Conservation (phyloP, 257 asterid species). For the Cinchona pubescens region DNA sequence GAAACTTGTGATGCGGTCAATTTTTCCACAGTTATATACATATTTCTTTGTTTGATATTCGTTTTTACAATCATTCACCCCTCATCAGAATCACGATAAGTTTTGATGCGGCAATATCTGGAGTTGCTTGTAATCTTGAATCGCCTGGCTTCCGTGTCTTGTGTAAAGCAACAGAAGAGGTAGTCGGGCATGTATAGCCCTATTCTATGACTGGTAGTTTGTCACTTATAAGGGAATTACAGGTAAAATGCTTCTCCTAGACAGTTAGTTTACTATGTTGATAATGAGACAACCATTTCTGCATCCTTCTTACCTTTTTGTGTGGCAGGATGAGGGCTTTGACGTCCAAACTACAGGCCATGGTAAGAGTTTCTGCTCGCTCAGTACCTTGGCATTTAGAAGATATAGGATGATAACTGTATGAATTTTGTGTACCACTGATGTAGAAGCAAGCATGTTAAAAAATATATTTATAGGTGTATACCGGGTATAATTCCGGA, state of each 20-base stretch:
- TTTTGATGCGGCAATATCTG: slow-evolving; percentile 66
- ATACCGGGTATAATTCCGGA: neutral
- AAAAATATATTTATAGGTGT: neutral
- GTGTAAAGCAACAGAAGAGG: slow-evolving; percentile 94
- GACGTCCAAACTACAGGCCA: slow-evolving; percentile 96
- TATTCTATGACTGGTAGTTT: slow-evolving; percentile 91
- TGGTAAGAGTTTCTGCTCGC: slow-evolving; percentile 42
- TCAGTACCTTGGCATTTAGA: slow-evolving; percentile 9
- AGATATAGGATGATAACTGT: neutral
- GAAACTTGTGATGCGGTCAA: neutral
- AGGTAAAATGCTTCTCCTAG: slow-evolving; percentile 45
- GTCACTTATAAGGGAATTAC: slow-evolving; percentile 90
- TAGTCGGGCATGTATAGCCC: slow-evolving; percentile 87
- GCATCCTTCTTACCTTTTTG: slow-evolving; percentile 4
- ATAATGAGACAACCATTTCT: slow-evolving; percentile 2
- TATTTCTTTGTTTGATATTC: neutral
- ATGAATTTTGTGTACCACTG: neutral
- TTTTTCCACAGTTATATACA: neutral
- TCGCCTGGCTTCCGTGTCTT: slow-evolving; percentile 83
- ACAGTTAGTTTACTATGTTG: neutral
- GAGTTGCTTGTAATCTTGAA: slow-evolving; percentile 95
- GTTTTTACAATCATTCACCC: neutral
- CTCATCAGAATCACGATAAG: slow-evolving; percentile 63
- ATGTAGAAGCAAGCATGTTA: neutral
- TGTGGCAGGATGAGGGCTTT: slow-evolving; percentile 88